Percentiles rank a stretch among this genome's conserved stretches.
Conservation (phyloP, 331 rosid genomes). For the Quercus lobata region DNA sequence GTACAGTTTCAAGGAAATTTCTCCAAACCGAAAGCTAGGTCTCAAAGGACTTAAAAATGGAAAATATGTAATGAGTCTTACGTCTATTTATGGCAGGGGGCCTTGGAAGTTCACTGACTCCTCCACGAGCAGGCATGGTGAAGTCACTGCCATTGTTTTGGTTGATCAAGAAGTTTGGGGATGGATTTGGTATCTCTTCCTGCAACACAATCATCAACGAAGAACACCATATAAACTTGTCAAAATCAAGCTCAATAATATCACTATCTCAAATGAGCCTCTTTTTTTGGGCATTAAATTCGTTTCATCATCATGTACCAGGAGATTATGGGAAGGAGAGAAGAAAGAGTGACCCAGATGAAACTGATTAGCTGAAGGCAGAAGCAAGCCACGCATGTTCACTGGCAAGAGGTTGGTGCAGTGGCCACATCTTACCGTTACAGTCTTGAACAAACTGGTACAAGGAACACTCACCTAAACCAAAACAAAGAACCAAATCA, state of each 20-base stretch:
- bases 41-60: not conserved
- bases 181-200: slow-evolving; percentile 74
- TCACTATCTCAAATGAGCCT: not conserved
- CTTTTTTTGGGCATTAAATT: not conserved
- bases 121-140: slow-evolving; percentile 50
- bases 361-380: slow-evolving; percentile 81
- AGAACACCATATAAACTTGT: not conserved
- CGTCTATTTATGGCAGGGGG: slow-evolving; percentile 79
- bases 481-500: not conserved
- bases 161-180: slow-evolving; percentile 59
- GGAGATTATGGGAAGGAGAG: slow-evolving; percentile 65
- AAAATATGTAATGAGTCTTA: slow-evolving; percentile 24
- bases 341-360: slow-evolving; percentile 81
- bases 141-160: slow-evolving; percentile 51
- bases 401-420: slow-evolving; percentile 94
- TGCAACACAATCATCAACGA: slow-evolving; percentile 18
- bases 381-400: slow-evolving; percentile 82
- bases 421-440: slow-evolving; percentile 94
- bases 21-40: not conserved
- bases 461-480: slow-evolving; percentile 91
- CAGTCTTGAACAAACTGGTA: slow-evolving; percentile 92
- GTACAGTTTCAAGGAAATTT: not conserved
- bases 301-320: slow-evolving; percentile 32
- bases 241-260: not conserved
- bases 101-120: slow-evolving; percentile 58